Evolutionary conservation across 2,329 filamentous ascomycete species (phyloP), one percentile per base, ranked within the genome.

Genomic region (Lecanicillium sp.): DNA sequence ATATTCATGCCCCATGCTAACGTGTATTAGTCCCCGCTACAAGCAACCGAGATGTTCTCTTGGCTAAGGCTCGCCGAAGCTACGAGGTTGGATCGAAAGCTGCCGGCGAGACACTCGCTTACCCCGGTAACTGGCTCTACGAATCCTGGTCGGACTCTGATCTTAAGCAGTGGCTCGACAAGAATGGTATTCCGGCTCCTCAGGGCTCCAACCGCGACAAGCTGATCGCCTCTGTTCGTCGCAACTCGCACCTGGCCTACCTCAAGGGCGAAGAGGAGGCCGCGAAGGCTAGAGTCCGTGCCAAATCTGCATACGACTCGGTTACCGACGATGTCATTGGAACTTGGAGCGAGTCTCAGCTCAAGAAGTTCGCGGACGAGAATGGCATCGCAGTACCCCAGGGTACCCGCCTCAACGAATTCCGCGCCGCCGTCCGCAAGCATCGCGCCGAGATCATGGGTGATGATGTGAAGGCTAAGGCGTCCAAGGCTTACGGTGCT

Each of bases 121-220:
- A 97, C 62, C 93, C 93, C 27, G 93, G 93, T 32, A 82, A 96
- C 70, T 97, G 93, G 93, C 73, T 97, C 36, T 98, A 96, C 63
- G 78, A 83, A 52, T 76, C 84, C 7, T 98, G 93, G 93, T 84
- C 87, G 44, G 87, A 95, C 55, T 96, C 90, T 55, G 91, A 96
- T 42, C 72, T 95, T 54, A 97, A 97, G 75, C 79, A 87, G 56
- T 98, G 87, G 86, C 84, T 96, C 39, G 93, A 97, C 60, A 84
- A 85, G 56, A 82, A 89, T 56, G 93, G 93, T 44, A 83, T 91
- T 67, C 84, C 88, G 11, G 87, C 80, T 47, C 91, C 93, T 52
- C 91, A 97, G 65, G 86, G 89, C 24, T 81, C 81, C 41, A 83
- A 74, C 52, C 88, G 93, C 52, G 90, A 97, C 69, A 89, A 88